Base-by-base conservation (phyloP, 768 basidiomycete genomes). In the Baorangia bicolor region DNA sequence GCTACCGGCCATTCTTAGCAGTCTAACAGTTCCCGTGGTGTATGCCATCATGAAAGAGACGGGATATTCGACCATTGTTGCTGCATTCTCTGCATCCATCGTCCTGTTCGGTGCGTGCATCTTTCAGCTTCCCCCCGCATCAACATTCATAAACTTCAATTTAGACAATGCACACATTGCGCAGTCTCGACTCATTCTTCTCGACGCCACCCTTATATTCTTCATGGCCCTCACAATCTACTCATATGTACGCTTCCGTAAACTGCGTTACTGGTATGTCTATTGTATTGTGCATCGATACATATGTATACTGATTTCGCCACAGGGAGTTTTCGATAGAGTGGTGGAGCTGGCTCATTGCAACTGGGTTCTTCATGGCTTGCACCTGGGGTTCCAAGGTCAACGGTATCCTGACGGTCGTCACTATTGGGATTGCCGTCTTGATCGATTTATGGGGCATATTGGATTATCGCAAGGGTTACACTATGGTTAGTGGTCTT, bases 1-100 rank as follows among this genome's bases (percentile, higher is more conserved):
- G 6, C 82, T 98, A 20, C 94, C 94, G 7, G 97, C 96, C 4
- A 82, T 97, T 58, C 78, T 99, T 30, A 93, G 92, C 46, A 90
- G 90, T 74, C 75, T 97, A 27, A 98, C 96, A 1, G 73, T 98
- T 14, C 91, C 95, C 0, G 77, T 98, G 57, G 87, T 98, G 1
- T 99, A 94, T 66, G 88, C 82, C 23, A 98, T 96, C 72, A 98
- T 98, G 97, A 90, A 97, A 73, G 94, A 98, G 77, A 90, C 90
- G 57, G 97, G 97, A 7, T 98, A 96, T 69, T 94, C 95, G 0
- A 91, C 93, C 6, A 75, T 94, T 35, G 85, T 98, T 55, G 86
- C 93, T 8, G 86, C 92, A 1, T 96, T 99, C 69, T 94, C 94
- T 40, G 93, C 96, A 1, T 75, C 75, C 44, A 74, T 99, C 27